Evolutionary conservation across 2,329 filamentous ascomycete species (phyloP).

Genomic region (Atkinsonella texensis): DNA sequence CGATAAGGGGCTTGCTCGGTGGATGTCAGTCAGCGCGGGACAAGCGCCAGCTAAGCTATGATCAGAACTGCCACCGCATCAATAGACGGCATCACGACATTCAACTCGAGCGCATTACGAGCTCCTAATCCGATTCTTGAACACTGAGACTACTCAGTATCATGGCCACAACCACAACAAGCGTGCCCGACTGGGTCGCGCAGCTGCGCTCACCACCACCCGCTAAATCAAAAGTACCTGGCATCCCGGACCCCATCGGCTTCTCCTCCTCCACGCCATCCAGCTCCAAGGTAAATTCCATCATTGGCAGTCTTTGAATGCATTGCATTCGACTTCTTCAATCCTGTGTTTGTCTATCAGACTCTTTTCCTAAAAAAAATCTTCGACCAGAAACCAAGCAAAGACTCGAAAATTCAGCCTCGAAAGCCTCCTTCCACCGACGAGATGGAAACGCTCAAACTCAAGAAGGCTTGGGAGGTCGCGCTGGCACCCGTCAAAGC

Average conservation of each 20-base stretch:
- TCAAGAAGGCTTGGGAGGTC: constrained; percentile 98
- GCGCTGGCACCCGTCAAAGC: constrained; percentile 87
- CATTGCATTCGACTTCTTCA: no score
- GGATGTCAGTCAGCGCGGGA: neutral
- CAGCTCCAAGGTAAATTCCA: constrained; percentile 42
- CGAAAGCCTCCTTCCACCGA: constrained; percentile 61
- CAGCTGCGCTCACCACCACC: constrained; percentile 63
- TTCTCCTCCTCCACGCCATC: constrained; percentile 50
- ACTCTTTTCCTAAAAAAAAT: neutral
- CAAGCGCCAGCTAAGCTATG: neutral
- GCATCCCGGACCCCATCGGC: constrained; percentile 76
- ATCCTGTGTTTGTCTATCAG: neutral
- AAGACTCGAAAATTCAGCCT: constrained; percentile 34
- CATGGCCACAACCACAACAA: constrained; percentile 24
- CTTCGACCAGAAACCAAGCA: constrained; percentile 34
- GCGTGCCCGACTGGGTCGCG: constrained; percentile 63
- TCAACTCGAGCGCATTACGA: neutral
- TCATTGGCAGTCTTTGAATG: no score
- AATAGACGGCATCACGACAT: neutral
- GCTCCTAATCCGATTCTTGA: neutral
- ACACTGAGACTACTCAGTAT: neutral
- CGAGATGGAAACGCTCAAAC: constrained; percentile 89
- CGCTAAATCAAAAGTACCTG: constrained; percentile 50
- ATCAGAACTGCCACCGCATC: neutral
- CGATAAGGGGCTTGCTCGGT: constrained; percentile 1